Conservation (phyloP, 2,329 filamentous ascomycete genomes). For the Aspergillus unguis region DNA sequence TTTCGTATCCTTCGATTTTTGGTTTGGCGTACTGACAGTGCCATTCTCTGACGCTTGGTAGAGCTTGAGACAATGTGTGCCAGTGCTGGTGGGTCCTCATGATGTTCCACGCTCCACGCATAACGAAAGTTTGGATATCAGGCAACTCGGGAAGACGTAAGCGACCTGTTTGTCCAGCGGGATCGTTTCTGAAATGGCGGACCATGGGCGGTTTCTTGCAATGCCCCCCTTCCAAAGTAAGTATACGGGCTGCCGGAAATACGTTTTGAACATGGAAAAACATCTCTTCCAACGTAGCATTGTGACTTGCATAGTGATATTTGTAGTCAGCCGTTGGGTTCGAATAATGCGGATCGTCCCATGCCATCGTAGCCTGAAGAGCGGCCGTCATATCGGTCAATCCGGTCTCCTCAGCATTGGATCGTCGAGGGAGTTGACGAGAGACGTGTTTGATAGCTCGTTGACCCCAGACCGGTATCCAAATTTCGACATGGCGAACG, state of each 20-base stretch:
- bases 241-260: conserved; percentile 60
- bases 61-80: conserved; percentile 56
- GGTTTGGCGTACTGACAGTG: conserved; percentile 62
- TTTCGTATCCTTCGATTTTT: conserved; percentile 70
- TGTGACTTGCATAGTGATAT: conserved; percentile 49
- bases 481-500: conserved; percentile 71
- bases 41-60: conserved; percentile 62
- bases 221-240: conserved; percentile 74
- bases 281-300: conserved; percentile 67
- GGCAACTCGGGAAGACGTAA: conserved; percentile 48
- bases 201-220: conserved; percentile 72
- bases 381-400: conserved; percentile 20
- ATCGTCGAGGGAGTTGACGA: conserved; percentile 25
- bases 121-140: conserved; percentile 64
- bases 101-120: conserved; percentile 74
- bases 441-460: conserved; percentile 50
- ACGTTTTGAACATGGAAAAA: conserved; percentile 60
- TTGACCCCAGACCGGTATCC: conserved; percentile 69
- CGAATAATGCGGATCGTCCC: conserved; percentile 25
- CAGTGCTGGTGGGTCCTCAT: conserved; percentile 65
- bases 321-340: conserved; percentile 26
- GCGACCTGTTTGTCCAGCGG: conserved; percentile 27
- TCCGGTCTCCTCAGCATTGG: conserved; percentile 21
- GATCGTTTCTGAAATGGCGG: conserved; percentile 49
- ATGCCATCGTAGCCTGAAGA: conserved; percentile 24